Percentiles rank a stretch among this genome's conserved stretches.
phyloP scores from a whole-genome alignment of 148 eudicot species.

The Arbutus unedo region DNA sequence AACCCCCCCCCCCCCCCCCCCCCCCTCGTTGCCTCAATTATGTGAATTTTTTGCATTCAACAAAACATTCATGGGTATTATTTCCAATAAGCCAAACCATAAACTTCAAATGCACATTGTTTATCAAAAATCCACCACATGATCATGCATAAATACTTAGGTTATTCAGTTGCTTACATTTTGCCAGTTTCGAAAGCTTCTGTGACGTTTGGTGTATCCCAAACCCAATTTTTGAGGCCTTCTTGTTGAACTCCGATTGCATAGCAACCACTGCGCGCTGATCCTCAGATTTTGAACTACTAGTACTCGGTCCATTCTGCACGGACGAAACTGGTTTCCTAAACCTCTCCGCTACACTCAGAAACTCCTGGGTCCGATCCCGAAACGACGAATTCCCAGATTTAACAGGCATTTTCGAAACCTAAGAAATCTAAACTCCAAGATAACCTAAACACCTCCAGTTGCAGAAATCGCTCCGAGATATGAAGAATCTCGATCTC shows the following conservation, averaged over 20 bases:
- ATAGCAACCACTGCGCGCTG: conserved; percentile 40
- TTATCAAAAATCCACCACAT: too few relatives aligned
- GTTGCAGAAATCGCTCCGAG: too few relatives aligned
- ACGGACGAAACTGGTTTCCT: conserved; percentile 32
- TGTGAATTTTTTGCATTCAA: too few relatives aligned
- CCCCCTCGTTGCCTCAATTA: too few relatives aligned
- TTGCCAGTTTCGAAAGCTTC: conserved; percentile 76
- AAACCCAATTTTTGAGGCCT: conserved; percentile 70
- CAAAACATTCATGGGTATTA: too few relatives aligned
- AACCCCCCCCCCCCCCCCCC: too few relatives aligned
- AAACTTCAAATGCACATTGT: background rate
- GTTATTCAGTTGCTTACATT: conserved; percentile 34
- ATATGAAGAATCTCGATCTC: too few relatives aligned
- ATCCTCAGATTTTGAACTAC: conserved; percentile 31
- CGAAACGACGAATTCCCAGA: conserved; percentile 32
- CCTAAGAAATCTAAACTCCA: too few relatives aligned
- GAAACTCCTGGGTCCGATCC: conserved; percentile 70
- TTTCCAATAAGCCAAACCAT: too few relatives aligned
- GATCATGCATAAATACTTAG: too few relatives aligned
- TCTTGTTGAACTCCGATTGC: conserved; percentile 65
- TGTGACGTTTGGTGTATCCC: conserved; percentile 82
- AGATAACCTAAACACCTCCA: too few relatives aligned
- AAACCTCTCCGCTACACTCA: conserved; percentile 44
- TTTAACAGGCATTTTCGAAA: too few relatives aligned
- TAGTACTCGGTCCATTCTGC: conserved; percentile 32